Evolutionary conservation across 2,329 filamentous ascomycete genomes (phyloP), one percentile per base, ranked within the genome.

Genomic region (Westerdykella ornata): DNA sequence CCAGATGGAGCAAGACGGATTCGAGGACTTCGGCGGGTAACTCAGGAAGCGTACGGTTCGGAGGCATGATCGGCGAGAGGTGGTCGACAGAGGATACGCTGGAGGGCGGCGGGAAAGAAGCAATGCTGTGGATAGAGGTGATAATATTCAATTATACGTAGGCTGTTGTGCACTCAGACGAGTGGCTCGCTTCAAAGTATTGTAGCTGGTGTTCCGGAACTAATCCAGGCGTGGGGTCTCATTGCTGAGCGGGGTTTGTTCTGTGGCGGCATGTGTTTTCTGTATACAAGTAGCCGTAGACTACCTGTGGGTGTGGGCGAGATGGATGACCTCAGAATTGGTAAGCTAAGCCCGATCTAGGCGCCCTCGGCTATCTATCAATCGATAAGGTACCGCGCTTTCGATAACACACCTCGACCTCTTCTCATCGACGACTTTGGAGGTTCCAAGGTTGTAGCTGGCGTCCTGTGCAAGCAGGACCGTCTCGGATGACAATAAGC

Each of bases 1-100:
- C 68, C 38, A 80, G 70, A 58, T 80, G 80, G 47, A 75, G 73
- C 51, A 96, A 74, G 51, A 97, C 84, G 39, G 82, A 76, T 60
- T 87, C 80, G 54, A 97, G 74, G 48, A 97, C 78, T 70, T 98
- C 92, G 65, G 90, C 85, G 31, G 89, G 89, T 28, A 92, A 72
- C 14, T 47, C 40, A 18, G 52, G 50, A 42, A 65, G 52, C 22
- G 39, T 55, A 49, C 40, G 49, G 46, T 37, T 40, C 40, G 5
- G 46, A 31, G 33, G 33, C 54, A 56, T 57, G 38, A 26, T 38
- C 35, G 31, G 18, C n/a, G 26, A 3, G 26, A 3, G 12, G 20
- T 13, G n/a, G 2, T 26, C 22, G 22, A 26, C 22, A 11, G 22
- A 33, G 30, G 30, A 33, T n/a, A n/a, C n/a, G n/a, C n/a, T n/a